A percentile compares a stretch with the other conserved stretches of the same genome.
Conservation (phyloP, 495 filamentous ascomycete genomes). For the Xylaria longipes region DNA sequence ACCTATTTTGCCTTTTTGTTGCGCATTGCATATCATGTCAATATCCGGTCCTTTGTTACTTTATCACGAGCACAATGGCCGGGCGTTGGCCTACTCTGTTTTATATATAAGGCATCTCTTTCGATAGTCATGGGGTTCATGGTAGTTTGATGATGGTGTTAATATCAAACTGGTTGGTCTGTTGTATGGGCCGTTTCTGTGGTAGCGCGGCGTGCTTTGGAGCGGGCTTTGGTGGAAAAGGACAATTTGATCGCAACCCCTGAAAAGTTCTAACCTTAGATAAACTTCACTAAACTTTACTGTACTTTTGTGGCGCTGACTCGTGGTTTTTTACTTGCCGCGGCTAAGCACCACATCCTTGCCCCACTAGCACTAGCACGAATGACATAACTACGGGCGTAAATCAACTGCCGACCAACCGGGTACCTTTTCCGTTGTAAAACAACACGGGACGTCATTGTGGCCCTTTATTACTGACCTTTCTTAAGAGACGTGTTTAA, state of each 20-base stretch:
- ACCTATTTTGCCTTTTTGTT: background rate
- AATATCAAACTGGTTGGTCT: no score
- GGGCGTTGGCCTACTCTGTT: background rate
- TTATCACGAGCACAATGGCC: background rate
- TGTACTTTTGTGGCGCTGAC: background rate
- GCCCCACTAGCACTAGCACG: background rate
- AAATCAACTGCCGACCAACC: constrained; percentile 36
- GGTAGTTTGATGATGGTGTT: background rate
- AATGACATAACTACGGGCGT: constrained; percentile 28
- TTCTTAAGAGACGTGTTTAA: background rate
- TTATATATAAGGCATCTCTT: background rate
- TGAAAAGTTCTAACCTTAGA: background rate
- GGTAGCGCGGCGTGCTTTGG: background rate
- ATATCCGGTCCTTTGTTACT: background rate
- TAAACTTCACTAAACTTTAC: background rate
- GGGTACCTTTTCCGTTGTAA: background rate
- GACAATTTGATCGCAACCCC: background rate
- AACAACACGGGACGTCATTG: background rate
- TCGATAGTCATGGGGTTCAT: background rate
- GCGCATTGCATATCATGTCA: background rate
- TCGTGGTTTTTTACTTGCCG: background rate
- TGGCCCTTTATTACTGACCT: background rate
- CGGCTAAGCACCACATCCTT: background rate
- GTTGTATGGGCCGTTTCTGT: no score
- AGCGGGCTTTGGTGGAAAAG: background rate